Base-by-base conservation (phyloP, 768 basidiomycete species). In the Panaeolus cyanescens region DNA sequence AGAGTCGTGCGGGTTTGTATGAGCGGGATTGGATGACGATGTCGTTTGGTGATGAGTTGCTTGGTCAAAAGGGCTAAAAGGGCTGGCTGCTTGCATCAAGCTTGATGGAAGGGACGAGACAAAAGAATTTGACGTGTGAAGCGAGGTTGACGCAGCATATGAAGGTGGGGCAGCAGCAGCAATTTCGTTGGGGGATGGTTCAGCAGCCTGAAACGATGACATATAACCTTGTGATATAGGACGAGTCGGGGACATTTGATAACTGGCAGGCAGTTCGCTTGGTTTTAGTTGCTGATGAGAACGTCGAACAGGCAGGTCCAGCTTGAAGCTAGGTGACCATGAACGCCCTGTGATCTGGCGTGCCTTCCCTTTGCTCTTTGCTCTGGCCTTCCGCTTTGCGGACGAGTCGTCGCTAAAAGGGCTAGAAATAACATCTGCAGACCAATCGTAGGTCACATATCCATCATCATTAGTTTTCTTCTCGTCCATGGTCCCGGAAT, bases 331-430 rank as follows among this genome's bases (percentile, higher is more conserved):
- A 12, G 75, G 71, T 1, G 76, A 75, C 73, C 74, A 76, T 20
- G 76, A 76, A 39, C 71, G 67, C 37, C 75, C 72, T 55, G 69
- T 72, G 32, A 71, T 73, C 55, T 71, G 74, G 62, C 74, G 74
- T 59, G 66, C 73, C 64, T 78, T 79, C 58, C 77, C 77, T 67
- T 77, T 78, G 36, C 74, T 69, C 62, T 73, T 74, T 30, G 68
- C 66, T 17, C 68, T 68, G 10, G 66, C 65, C 58, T 68, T 66
- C 7, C 62, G 59, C 55, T 50, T 66, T 4, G 68, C 57, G 2
- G 67, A 63, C 17, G 65, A 64, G 33, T 59, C 60, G 9, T 55
- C 60, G 30, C 68, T 67, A 9, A 62, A 58, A 17, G 60, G 59
- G 5, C 19, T 17, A 9, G 59, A 54, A 37, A 30, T 39, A 25